Evolutionary conservation across 1,284 basidiomycete genomes (phyloP), one percentile per base, ranked within the genome.

Genomic region (Melanopsichium pennsylvanicum): DNA sequence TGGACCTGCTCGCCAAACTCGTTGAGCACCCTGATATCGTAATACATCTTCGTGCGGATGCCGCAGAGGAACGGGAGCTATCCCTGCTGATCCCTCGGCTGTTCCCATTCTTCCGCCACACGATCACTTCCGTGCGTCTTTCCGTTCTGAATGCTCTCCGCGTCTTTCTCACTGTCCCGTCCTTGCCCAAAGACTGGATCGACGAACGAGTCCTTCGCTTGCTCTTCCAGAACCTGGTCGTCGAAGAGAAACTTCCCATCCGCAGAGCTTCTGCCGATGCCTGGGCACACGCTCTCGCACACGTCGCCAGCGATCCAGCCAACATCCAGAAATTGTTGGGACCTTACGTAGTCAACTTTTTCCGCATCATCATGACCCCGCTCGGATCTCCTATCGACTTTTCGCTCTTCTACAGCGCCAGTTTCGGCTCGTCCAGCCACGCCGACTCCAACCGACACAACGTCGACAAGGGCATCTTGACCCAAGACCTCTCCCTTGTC

Each of bases 81-180:
- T 86, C 88, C 12, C 86, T 85, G 1, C 86, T 97, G 41, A 91
- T 96, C 13, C 90, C 92, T 2, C 91, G 89, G 0, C 84, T 97
- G 15, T 98, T 93, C 82, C 92, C 94, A 3, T 98, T 96, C 85
- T 95, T 98, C 84, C 90, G 96, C 11, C 96, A 99, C 82, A 96
- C 95, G 0, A 98, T 99, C 76, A 84, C 91, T 0, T 90, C 89
- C 66, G 96, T 99, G 46, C 92, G 96, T 16, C 85, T 95, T 9
- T 90, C 96, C 5, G 94, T 98, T 6, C 90, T 95, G 51, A 89
- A 92, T 61, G 94, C 93, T 0, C 84, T 98, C 5, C 86, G 88
- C 43, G 90, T 90, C 5, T 94, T 98, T 82, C 88, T 97, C 84
- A 84, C 85, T 13, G 89, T 92, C 1, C 83, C 87, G 1, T 86